Evolutionary conservation across 805 yeast species (phyloP).

Genomic region (Lachancea thermotolerans): DNA sequence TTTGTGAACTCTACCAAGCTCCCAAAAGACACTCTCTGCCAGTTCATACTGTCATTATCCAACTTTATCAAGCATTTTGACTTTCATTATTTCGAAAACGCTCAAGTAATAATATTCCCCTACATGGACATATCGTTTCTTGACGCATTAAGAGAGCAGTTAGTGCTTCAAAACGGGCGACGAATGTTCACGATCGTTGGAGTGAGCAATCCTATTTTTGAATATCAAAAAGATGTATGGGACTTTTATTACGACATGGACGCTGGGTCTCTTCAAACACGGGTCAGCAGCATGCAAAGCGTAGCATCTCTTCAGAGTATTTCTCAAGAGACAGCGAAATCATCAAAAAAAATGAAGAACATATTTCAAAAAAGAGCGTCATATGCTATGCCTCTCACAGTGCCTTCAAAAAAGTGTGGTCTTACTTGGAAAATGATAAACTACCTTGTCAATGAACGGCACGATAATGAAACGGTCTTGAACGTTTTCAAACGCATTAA

Average conservation of each 20-base stretch:
- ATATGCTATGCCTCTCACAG: slow-evolving; percentile 1
- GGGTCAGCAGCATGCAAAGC: neutral
- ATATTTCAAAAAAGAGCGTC: slow-evolving; percentile 13
- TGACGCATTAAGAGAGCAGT: slow-evolving; percentile 36
- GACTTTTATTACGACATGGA: slow-evolving; percentile 60
- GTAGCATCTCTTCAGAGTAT: neutral
- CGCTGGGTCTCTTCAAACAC: slow-evolving; percentile 23
- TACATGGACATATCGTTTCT: slow-evolving; percentile 55
- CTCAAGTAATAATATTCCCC: slow-evolving; percentile 42
- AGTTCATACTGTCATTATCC: slow-evolving; percentile 37
- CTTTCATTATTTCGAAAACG: slow-evolving; percentile 38
- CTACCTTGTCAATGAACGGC: slow-evolving; percentile 20
- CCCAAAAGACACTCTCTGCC: slow-evolving; percentile 37
- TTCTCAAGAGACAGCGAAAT: slow-evolving; percentile 2
- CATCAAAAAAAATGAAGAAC: slow-evolving; percentile 5
- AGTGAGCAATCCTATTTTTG: slow-evolving; percentile 60
- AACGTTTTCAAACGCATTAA: slow-evolving; percentile 28
- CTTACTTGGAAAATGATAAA: slow-evolving; percentile 14
- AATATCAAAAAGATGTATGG: slow-evolving; percentile 48
- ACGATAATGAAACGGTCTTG: slow-evolving; percentile 25
- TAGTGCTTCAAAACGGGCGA: slow-evolving; percentile 22
- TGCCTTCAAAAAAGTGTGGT: slow-evolving; percentile 9
- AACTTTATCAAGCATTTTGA: slow-evolving; percentile 33
- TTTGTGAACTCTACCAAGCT: slow-evolving; percentile 35
- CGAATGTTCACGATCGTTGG: slow-evolving; percentile 46